phyloP scores from a whole-genome alignment of 1,139 yeast genomes.

The Lodderomyces metapsilosis region DNA sequence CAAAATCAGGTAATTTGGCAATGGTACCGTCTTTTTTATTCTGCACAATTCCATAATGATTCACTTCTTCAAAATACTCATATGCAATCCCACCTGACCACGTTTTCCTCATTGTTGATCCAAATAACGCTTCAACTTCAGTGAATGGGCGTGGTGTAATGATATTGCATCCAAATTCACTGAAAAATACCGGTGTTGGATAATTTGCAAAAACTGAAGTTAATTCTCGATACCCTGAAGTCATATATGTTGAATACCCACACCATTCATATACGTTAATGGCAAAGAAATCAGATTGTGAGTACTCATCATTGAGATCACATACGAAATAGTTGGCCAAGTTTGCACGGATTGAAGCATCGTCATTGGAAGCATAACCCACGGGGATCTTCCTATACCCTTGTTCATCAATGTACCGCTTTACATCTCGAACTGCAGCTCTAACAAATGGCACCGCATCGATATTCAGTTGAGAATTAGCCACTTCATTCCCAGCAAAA shows the following conservation, averaged over 20 bases:
- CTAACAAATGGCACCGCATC: slow-evolving; percentile 60
- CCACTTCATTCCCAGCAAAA: slow-evolving; percentile 63
- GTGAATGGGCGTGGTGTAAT: slow-evolving; percentile 59
- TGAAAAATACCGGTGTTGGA: slow-evolving; percentile 58
- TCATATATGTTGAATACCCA: slow-evolving; percentile 55
- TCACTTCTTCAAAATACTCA: slow-evolving; percentile 37
- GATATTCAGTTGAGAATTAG: slow-evolving; percentile 47
- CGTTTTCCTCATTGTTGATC: slow-evolving; percentile 34
- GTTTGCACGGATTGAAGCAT: slow-evolving; percentile 45
- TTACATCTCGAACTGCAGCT: slow-evolving; percentile 60
- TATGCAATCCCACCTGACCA: slow-evolving; percentile 46
- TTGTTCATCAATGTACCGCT: slow-evolving; percentile 41
- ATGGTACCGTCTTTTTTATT: slow-evolving; percentile 30
- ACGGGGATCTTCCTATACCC: slow-evolving; percentile 53
- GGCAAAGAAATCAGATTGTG: slow-evolving; percentile 52
- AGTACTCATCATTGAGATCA: slow-evolving; percentile 18
- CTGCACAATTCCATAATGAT: slow-evolving; percentile 35
- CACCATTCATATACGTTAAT: slow-evolving; percentile 70
- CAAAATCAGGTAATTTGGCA: slow-evolving; percentile 43
- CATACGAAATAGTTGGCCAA: slow-evolving; percentile 53
- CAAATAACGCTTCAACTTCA: slow-evolving; percentile 38
- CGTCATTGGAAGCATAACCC: slow-evolving; percentile 64
- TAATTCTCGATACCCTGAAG: slow-evolving; percentile 57
- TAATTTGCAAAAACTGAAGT: slow-evolving; percentile 45
- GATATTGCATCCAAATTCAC: slow-evolving; percentile 61